A percentile compares a stretch with the other conserved stretches of the same genome.
Conservation (phyloP, 345 rosid species). For the Moricandia arvensis region DNA sequence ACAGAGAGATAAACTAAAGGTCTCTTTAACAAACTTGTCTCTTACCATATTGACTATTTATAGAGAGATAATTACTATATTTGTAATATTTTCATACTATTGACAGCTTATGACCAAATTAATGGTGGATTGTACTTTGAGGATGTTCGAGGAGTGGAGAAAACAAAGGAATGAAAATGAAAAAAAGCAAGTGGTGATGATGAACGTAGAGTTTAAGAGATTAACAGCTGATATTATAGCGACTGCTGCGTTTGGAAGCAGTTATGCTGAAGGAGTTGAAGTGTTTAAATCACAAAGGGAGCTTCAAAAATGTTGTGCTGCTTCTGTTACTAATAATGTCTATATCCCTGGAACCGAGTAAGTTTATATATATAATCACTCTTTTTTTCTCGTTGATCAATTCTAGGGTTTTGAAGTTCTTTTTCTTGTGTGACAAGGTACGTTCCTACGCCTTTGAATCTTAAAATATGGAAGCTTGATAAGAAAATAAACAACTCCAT, state of each 20-base stretch:
- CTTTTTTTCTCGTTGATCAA: neutral
- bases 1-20: too few relatives aligned
- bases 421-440: neutral
- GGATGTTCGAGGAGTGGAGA: neutral
- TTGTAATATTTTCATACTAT: neutral
- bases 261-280: neutral
- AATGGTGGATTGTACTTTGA: neutral
- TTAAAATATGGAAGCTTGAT: neutral
- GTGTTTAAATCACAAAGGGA: slow-evolving; percentile 1
- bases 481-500: neutral
- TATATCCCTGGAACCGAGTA: neutral
- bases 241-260: slow-evolving; percentile 1
- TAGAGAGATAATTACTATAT: neutral
- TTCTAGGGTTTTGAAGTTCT: neutral
- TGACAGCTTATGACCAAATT: neutral
- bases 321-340: neutral
- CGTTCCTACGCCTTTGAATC: neutral
- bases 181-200: neutral
- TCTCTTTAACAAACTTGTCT: too few relatives aligned
- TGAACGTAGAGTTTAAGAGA: neutral
- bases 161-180: neutral
- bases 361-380: neutral
- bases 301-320: neutral
- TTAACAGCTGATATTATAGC: neutral
- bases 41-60: neutral